Evolutionary conservation across 2,329 filamentous ascomycete species (phyloP).

Genomic region (Xylaria sp.): DNA sequence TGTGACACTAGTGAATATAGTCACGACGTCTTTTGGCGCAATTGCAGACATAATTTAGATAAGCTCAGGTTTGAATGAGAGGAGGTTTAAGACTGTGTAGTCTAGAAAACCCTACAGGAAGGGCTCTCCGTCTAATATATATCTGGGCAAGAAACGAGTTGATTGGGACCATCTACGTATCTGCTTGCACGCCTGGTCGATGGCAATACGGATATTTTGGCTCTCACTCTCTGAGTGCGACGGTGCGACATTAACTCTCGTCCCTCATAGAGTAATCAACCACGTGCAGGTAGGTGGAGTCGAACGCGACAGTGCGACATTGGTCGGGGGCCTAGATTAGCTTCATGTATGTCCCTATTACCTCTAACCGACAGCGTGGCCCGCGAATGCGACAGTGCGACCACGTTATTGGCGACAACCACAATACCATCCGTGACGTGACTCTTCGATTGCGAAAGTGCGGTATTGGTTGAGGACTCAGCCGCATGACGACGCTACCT

Average conservation of each 20-base stretch:
- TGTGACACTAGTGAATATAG: slow-evolving; percentile 22
- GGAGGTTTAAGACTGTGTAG: neutral
- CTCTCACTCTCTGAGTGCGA: neutral
- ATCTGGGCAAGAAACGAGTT: neutral
- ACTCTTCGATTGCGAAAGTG: neutral
- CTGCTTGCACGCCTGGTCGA: neutral
- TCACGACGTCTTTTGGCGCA: slow-evolving; percentile 16
- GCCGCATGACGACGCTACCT: no score
- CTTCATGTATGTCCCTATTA: no score
- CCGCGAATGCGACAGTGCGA: slow-evolving; percentile 6
- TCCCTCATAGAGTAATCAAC: neutral
- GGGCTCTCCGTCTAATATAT: neutral
- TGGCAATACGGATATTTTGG: neutral
- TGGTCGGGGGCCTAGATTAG: neutral
- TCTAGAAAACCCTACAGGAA: neutral
- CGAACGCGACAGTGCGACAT: slow-evolving; percentile 3
- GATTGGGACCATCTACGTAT: neutral
- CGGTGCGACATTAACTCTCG: neutral
- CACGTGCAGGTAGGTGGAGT: neutral
- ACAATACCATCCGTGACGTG: neutral
- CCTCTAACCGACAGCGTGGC: no score
- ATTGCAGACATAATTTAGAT: slow-evolving; percentile 20
- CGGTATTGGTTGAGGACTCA: neutral
- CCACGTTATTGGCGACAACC: neutral
- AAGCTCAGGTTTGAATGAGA: neutral